Conservation (phyloP, 257 asterid genomes). For the Lycium barbarum region DNA sequence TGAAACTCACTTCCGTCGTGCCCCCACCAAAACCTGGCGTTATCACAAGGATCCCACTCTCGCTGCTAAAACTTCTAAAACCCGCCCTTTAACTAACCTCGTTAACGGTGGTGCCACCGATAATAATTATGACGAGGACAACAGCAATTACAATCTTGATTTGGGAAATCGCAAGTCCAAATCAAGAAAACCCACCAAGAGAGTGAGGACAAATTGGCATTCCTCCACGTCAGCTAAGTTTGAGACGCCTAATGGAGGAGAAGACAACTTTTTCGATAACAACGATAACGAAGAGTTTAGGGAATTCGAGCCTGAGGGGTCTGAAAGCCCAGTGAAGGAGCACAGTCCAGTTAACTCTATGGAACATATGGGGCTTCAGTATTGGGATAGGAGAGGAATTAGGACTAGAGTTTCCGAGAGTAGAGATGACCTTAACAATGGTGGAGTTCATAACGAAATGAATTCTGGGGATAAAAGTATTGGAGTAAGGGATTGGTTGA, state of each 20-base stretch:
- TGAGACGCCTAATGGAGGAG: slow-evolving; percentile 51
- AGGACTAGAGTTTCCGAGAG: slow-evolving; percentile 61
- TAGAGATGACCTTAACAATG: slow-evolving; percentile 45
- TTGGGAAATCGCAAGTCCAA: slow-evolving; percentile 65
- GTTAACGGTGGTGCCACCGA: slow-evolving; percentile 60
- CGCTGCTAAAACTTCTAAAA: slow-evolving; percentile 79
- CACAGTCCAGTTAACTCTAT: slow-evolving; percentile 75
- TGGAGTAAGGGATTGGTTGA: slow-evolving; percentile 88
- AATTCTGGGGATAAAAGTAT: slow-evolving; percentile 59
- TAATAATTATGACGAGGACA: slow-evolving; percentile 50
- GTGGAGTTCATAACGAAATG: slow-evolving; percentile 54
- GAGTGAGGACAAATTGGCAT: slow-evolving; percentile 81
- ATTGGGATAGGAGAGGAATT: slow-evolving; percentile 77
- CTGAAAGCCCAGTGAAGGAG: slow-evolving; percentile 67
- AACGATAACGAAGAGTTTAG: slow-evolving; percentile 57
- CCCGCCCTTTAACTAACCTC: slow-evolving; percentile 90
- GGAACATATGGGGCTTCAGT: slow-evolving; percentile 79
- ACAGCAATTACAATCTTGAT: slow-evolving; percentile 40
- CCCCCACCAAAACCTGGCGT: slow-evolving; percentile 72
- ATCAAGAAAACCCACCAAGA: slow-evolving; percentile 68
- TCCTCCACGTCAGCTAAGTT: slow-evolving; percentile 43
- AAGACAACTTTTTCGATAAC: slow-evolving; percentile 50
- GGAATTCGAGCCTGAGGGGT: slow-evolving; percentile 68
- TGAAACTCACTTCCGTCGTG: slow-evolving; percentile 65
- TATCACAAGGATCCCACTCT: slow-evolving; percentile 79